Evolutionary conservation across 495 filamentous ascomycete genomes (phyloP).

Genomic region (Penicillium subrubescens): DNA sequence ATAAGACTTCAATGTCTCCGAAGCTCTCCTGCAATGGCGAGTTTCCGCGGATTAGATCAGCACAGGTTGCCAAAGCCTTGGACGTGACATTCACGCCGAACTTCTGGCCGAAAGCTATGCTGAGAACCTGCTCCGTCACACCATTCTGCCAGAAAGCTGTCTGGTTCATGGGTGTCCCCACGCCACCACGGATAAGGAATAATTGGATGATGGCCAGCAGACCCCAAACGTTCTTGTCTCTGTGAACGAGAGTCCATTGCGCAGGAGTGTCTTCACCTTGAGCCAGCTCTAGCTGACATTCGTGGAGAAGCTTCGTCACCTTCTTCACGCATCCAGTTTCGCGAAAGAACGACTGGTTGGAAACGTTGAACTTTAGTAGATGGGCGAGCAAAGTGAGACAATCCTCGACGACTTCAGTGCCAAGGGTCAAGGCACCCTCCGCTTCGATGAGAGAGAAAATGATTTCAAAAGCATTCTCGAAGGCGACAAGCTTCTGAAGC

Average conservation of each 20-base stretch:
- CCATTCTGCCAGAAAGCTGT: conserved; percentile 80
- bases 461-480: conserved; percentile 89
- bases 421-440: conserved; percentile 81
- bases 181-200: conserved; percentile 78
- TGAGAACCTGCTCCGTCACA: conserved; percentile 77
- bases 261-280: conserved; percentile 61
- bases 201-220: conserved; percentile 81
- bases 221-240: conserved; percentile 91
- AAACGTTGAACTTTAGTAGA: conserved; percentile 81
- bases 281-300: conserved; percentile 57
- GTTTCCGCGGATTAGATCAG: conserved; percentile 87
- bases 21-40: conserved; percentile 78
- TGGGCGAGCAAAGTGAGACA: conserved; percentile 93
- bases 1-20: conserved; percentile 66
- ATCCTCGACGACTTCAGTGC: conserved; percentile 90
- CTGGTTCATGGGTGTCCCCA: conserved; percentile 83
- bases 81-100: conserved; percentile 77
- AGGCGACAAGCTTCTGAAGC: conserved; percentile 91
- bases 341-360: conserved; percentile 92
- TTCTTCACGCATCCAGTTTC: conserved; percentile 84
- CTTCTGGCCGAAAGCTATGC: conserved; percentile 77
- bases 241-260: conserved; percentile 73
- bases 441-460: conserved; percentile 78
- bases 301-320: conserved; percentile 67
- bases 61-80: conserved; percentile 83